These are phyloP conservation scores for Marasmius tenuissimus DNA, from an alignment of 1,284 basidiomycete species.

Conservation along the genomic window DNA sequence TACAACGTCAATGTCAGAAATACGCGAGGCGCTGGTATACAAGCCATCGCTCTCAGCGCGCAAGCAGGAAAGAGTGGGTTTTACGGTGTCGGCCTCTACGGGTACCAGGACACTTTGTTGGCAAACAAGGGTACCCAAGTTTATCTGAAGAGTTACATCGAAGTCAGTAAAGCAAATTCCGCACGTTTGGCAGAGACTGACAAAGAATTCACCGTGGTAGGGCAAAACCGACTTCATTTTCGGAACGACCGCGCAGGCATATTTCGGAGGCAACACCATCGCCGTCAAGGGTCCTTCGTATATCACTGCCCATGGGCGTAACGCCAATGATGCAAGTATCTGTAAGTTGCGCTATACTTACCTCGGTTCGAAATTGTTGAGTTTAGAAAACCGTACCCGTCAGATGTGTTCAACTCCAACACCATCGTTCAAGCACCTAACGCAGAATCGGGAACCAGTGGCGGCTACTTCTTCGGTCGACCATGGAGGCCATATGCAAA, in stretches of 20 bases:
- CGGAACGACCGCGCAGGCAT: conserved; percentile 40
- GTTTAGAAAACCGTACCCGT: not conserved
- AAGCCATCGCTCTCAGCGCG: conserved; percentile 55
- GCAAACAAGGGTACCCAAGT: conserved; percentile 51
- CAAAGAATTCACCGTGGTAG: conserved; percentile 20
- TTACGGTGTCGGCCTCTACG: conserved; percentile 52
- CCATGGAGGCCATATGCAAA: conserved; percentile 44
- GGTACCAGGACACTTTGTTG: conserved; percentile 47
- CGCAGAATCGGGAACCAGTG: conserved; percentile 35
- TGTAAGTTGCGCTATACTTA: conserved; percentile 30
- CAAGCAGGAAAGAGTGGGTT: conserved; percentile 50
- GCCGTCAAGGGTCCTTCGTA: conserved; percentile 40
- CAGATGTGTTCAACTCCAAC: conserved; percentile 50
- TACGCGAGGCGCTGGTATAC: conserved; percentile 48
- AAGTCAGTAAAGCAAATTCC: conserved; percentile 27
- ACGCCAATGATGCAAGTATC: conserved; percentile 44
- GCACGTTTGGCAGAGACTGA: not conserved
- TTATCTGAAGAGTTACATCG: conserved; percentile 45
- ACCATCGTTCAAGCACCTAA: conserved; percentile 46
- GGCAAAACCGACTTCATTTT: conserved; percentile 60
- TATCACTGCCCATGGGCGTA: conserved; percentile 53
- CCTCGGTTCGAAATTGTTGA: not conserved
- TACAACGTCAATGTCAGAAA: conserved; percentile 61
- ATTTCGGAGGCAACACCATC: conserved; percentile 48
- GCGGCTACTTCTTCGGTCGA: conserved; percentile 45